phyloP scores from a whole-genome alignment of 805 yeast genomes.

The Zygotorulaspora sp. region DNA sequence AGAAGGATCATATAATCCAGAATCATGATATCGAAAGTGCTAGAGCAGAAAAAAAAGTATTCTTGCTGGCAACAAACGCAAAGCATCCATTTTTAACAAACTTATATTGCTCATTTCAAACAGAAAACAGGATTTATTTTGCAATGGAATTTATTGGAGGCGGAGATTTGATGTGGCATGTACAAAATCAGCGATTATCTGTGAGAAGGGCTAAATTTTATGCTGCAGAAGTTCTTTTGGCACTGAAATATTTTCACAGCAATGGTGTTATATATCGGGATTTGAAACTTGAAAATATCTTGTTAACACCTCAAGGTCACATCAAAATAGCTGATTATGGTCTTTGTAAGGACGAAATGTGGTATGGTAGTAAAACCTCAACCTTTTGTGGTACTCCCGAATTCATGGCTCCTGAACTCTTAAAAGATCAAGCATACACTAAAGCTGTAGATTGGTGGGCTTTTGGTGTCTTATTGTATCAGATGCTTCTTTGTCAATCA shows the following conservation, averaged over 20 bases:
- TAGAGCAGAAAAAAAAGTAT: constrained; percentile 89
- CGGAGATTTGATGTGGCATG: constrained; percentile 99
- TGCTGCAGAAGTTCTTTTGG: constrained; percentile 93
- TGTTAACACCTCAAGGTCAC: constrained; percentile 86
- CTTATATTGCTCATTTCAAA: constrained; percentile 92
- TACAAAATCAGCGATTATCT: constrained; percentile 85
- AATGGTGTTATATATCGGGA: constrained; percentile 96
- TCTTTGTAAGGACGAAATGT: constrained; percentile 90
- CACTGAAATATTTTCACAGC: constrained; percentile 88
- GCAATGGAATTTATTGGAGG: constrained; percentile 98
- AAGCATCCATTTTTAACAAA: constrained; percentile 90
- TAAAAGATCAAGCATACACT: constrained; percentile 87
- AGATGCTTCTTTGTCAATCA: constrained; percentile 92
- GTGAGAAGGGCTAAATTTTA: constrained; percentile 92
- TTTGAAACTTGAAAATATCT: constrained; percentile 88
- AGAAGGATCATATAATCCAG: constrained; percentile 91
- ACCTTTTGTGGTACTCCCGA: constrained; percentile 99
- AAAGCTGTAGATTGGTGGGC: constrained; percentile 99
- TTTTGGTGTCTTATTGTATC: constrained; percentile 91
- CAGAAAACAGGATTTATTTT: constrained; percentile 93
- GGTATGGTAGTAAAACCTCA: constrained; percentile 77
- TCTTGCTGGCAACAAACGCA: constrained; percentile 73
- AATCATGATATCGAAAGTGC: constrained; percentile 96
- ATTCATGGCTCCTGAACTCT: constrained; percentile 97
- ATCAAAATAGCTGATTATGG: constrained; percentile 97